Percentiles rank a stretch among this genome's conserved stretches.
Evolutionary conservation across 176 grass and related monocot species (phyloP).

Genomic region (Raddia distichophylla): DNA sequence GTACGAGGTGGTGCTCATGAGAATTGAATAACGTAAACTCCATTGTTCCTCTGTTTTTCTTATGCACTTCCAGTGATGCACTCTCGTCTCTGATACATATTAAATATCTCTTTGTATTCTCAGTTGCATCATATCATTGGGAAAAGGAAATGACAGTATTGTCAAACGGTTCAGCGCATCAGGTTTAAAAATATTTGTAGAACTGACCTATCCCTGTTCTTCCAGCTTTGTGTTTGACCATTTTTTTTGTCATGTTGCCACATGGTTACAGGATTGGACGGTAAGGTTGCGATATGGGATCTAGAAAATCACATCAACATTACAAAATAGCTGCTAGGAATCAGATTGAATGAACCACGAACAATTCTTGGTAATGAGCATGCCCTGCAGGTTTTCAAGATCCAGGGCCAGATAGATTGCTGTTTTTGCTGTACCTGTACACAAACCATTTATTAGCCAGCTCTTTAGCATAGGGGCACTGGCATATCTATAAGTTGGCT

Average conservation of each 20-base stretch:
- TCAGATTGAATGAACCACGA: neutral
- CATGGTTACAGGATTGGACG: conserved; percentile 69
- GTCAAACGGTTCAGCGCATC: conserved; percentile 90
- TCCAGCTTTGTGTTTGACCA: neutral
- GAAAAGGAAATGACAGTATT: conserved; percentile 46
- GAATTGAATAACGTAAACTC: conserved; percentile 90
- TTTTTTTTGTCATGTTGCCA: conserved; percentile 21
- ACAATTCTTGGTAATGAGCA: conserved; percentile 24
- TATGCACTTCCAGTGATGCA: neutral
- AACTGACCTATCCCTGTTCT: neutral
- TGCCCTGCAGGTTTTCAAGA: conserved; percentile 53
- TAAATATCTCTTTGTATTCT: conserved; percentile 11
- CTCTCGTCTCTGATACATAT: conserved; percentile 1
- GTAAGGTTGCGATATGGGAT: conserved; percentile 96
- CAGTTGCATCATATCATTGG: conserved; percentile 80
- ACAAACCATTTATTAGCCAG: conserved; percentile 33
- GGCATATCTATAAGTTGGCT: conserved; percentile 18
- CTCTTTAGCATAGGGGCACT: neutral
- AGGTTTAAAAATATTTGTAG: conserved; percentile 48
- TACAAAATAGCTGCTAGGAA: conserved; percentile 27
- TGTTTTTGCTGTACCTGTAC: conserved; percentile 60
- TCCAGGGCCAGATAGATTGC: conserved; percentile 28
- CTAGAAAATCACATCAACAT: conserved; percentile 56
- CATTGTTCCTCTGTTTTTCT: neutral
- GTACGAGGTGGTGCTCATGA: conserved; percentile 91